Percentiles rank a stretch among this genome's conserved stretches.
These are phyloP conservation scores for Atalantia buxifolia DNA, from an alignment of 345 rosid genomes.

Conservation along the genomic window DNA sequence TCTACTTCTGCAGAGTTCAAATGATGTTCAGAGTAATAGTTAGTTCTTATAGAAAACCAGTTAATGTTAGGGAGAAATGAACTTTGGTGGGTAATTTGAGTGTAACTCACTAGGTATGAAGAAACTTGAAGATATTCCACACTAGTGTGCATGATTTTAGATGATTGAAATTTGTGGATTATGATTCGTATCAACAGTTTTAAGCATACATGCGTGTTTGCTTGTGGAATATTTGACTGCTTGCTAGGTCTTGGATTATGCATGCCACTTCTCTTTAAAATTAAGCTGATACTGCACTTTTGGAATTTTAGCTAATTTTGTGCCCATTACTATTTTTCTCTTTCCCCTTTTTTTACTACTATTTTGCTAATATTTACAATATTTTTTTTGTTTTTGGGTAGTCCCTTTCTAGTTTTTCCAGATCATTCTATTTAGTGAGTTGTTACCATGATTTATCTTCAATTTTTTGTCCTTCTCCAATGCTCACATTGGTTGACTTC, in stretches of 20 bases:
- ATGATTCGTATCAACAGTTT: neutral
- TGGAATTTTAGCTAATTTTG: too few species aligned
- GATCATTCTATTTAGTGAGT: neutral
- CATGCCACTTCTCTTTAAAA: neutral
- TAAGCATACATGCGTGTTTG: neutral
- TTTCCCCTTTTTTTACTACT: too few species aligned
- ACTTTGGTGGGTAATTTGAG: neutral
- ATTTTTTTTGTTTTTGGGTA: neutral
- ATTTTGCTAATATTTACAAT: too few species aligned
- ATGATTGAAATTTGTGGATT: neutral
- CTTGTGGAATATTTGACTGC: neutral
- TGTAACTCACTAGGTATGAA: neutral
- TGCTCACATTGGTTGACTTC: neutral
- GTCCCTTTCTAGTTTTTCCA: neutral
- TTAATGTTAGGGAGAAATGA: neutral
- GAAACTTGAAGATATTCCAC: neutral
- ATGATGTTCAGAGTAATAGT: neutral
- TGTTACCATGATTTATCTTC: neutral
- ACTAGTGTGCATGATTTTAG: neutral
- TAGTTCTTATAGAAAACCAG: too few species aligned
- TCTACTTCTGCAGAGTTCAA: neutral
- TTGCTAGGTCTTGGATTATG: neutral
- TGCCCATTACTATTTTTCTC: too few species aligned
- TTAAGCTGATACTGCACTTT: neutral
- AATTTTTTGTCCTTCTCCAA: neutral